Evolutionary conservation across 345 rosid species (phyloP).

Genomic region (Linum lewisii): DNA sequence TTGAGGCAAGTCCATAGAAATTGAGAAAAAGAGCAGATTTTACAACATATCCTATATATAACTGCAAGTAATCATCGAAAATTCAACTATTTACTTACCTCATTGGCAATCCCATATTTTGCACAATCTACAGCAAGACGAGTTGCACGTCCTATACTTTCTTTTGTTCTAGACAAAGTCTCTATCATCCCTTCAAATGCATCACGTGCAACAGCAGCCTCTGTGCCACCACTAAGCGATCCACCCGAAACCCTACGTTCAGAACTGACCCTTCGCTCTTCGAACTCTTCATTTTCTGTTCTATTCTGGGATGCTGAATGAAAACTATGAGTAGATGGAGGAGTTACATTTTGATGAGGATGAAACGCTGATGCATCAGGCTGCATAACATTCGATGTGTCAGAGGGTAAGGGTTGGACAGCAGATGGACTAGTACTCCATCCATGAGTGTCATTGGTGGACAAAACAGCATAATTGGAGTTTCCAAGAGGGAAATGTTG

Average conservation of each 20-base stretch:
- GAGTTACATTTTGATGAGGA: slow-evolving; percentile 23
- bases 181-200: slow-evolving; percentile 98
- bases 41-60: no score
- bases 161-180: slow-evolving; percentile 93
- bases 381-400: slow-evolving; percentile 26
- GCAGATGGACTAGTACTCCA: slow-evolving; percentile 43
- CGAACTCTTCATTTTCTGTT: slow-evolving; percentile 45
- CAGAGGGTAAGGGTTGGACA: slow-evolving; percentile 38
- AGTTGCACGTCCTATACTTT: slow-evolving; percentile 94
- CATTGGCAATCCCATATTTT: slow-evolving; percentile 84
- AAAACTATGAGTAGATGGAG: slow-evolving; percentile 39
- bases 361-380: slow-evolving; percentile 34
- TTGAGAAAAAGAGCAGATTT: not conserved
- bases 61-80: not conserved
- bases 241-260: slow-evolving; percentile 48
- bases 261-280: slow-evolving; percentile 58
- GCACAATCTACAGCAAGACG: slow-evolving; percentile 96
- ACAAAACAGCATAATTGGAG: slow-evolving; percentile 25
- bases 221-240: slow-evolving; percentile 79
- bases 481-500: slow-evolving; percentile 40
- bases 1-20: not conserved
- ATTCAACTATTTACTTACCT: slow-evolving; percentile 38
- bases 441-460: slow-evolving; percentile 32
- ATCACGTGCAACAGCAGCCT: slow-evolving; percentile 93
- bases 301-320: slow-evolving; percentile 32